Evolutionary conservation across 2,329 filamentous ascomycete genomes (phyloP), one percentile per base, ranked within the genome.

Genomic region (Cladosporium colombiae): DNA sequence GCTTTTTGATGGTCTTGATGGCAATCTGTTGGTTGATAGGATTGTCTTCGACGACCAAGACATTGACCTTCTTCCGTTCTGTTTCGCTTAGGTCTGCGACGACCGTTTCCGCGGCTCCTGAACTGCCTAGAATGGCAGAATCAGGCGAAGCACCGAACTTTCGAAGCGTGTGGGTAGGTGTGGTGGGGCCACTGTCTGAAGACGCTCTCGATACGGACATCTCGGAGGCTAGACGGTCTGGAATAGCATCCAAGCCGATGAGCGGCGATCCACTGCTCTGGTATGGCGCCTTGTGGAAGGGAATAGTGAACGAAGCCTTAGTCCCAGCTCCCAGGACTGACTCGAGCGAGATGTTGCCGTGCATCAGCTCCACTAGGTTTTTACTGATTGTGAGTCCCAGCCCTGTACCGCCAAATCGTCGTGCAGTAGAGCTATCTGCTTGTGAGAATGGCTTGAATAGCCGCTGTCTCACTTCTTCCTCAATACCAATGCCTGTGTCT

Each of bases 21-120:
- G 91, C 91, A 68, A 92, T 92, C 73, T 91, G 89, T 73, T 92
- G 89, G 70, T 91, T 91, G 77, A 75, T 79, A 74, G 72, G 80
- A 88, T 93, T 93, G 74, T 94, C 91, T 77, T 94, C 91, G 1
- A 93, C 91, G 1, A 95, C 86, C 23, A 94, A 78, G n/a, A 94
- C 82, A 57, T 91, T 86, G 6, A 89, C 83, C 44, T 86, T 84
- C 63, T 85, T 81, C 64, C 91, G 83, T 64, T 91, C 88, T 2
- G 81, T 76, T 18, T 81, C 78, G 3, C 84, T 78, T 1, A 91
- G 73, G 21, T 84, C 84, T 1, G 89, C 73, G 11, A 84, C 52
- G 74, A 75, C 76, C 1, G 82, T 81, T 5, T 78, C 72, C 14
- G 70, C 68, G 0, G 65, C 14, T 1, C 67, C 68, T n/a, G 66